Conservation (phyloP, 1,139 yeast species). For the Candida sanyaensis region DNA sequence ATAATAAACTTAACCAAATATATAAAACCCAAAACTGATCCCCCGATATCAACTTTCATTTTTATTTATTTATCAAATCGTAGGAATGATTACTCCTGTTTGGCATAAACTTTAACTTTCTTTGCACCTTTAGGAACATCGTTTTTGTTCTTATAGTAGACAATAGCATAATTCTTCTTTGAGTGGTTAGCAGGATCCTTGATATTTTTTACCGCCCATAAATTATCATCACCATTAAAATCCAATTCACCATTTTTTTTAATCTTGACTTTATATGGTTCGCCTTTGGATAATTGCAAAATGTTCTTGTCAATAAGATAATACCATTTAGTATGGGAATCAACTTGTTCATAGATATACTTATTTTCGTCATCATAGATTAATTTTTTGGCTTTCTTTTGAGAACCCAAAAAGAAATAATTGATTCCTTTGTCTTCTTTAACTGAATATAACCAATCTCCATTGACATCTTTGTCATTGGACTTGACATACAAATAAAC, state of each 20-base stretch:
- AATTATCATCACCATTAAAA: constrained; percentile 27
- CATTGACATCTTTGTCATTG: constrained; percentile 19
- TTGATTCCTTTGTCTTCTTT: constrained; percentile 59
- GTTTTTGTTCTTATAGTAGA: constrained; percentile 9
- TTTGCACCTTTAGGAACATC: constrained; percentile 19
- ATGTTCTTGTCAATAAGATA: constrained; percentile 3
- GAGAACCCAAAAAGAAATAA: constrained; percentile 33
- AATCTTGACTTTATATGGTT: constrained; percentile 13
- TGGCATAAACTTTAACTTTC: constrained; percentile 3
- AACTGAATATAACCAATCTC: constrained; percentile 27
- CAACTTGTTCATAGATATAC: constrained; percentile 1
- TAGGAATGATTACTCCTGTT: not conserved
- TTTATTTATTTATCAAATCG: not conserved
- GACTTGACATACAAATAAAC: constrained; percentile 7
- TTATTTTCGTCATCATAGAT: not conserved
- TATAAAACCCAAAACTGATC: not conserved
- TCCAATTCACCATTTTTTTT: constrained; percentile 23
- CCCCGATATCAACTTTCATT: not conserved
- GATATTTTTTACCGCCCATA: constrained; percentile 43
- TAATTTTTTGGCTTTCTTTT: not conserved
- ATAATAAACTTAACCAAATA: not conserved
- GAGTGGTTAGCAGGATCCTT: constrained; percentile 44
- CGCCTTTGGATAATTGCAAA: constrained; percentile 16
- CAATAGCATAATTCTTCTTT: constrained; percentile 23
- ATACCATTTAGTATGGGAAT: constrained; percentile 3